These are phyloP conservation scores for Syzygium jambos DNA, from an alignment of 345 rosid genomes.

Conservation along the genomic window DNA sequence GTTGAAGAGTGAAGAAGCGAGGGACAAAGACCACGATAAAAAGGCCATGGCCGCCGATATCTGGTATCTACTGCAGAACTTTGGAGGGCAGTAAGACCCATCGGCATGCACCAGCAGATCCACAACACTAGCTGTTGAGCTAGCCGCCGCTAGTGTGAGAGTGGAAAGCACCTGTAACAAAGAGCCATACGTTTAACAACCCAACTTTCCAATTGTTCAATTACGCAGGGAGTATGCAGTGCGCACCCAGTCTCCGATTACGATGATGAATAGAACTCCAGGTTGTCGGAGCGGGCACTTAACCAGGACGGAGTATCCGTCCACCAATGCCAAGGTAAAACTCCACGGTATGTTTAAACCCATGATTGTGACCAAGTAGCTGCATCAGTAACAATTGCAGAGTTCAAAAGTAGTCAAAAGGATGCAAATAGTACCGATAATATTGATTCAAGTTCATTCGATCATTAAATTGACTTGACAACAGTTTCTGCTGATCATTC, in stretches of 20 bases:
- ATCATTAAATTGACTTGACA: neutral
- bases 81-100: slow-evolving; percentile 31
- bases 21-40: slow-evolving; percentile 69
- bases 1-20: slow-evolving; percentile 75
- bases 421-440: neutral
- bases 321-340: slow-evolving; percentile 66
- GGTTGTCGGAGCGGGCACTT: slow-evolving; percentile 56
- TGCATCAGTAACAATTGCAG: slow-evolving; percentile 9
- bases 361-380: slow-evolving; percentile 85
- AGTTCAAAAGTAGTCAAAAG: neutral
- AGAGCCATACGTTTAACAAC: neutral
- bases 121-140: slow-evolving; percentile 73
- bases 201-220: neutral
- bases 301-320: slow-evolving; percentile 62
- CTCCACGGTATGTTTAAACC: slow-evolving; percentile 91
- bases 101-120: slow-evolving; percentile 45
- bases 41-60: slow-evolving; percentile 83
- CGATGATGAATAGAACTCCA: slow-evolving; percentile 45
- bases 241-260: slow-evolving; percentile 78
- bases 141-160: slow-evolving; percentile 71
- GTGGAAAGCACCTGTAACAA: slow-evolving; percentile 52
- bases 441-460: neutral
- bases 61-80: slow-evolving; percentile 65
- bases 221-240: neutral
- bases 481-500: neutral